Evolutionary conservation across 2,329 filamentous ascomycete genomes (phyloP).

Genomic region (Calonectria crousiana): DNA sequence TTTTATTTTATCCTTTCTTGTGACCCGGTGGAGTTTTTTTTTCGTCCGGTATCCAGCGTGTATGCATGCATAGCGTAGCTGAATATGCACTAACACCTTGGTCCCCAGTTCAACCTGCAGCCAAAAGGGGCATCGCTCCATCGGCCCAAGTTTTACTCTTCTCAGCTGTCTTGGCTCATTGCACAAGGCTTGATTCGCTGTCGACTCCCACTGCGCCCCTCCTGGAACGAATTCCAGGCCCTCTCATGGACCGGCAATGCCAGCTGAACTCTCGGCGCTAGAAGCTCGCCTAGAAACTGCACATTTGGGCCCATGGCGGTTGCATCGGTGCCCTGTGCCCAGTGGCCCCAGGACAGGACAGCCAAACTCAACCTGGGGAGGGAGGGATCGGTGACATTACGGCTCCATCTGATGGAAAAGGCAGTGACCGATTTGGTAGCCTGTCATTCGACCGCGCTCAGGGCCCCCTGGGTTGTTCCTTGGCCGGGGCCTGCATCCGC

Average conservation of each 20-base stretch:
- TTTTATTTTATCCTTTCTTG: not conserved
- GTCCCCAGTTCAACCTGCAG: slow-evolving; percentile 22
- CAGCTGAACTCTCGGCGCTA: slow-evolving; percentile 21
- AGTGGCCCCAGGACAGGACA: not conserved
- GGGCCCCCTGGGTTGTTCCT: slow-evolving; percentile 19
- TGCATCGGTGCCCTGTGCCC: not conserved
- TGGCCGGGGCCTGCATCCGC: slow-evolving; percentile 14
- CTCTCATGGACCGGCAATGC: slow-evolving; percentile 9
- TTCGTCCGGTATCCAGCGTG: slow-evolving; percentile 19
- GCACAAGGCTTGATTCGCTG: slow-evolving; percentile 21
- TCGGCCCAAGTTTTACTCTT: slow-evolving; percentile 22
- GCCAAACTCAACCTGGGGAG: slow-evolving; percentile 1
- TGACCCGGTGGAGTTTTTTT: not conserved
- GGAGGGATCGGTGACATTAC: not conserved
- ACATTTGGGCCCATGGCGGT: slow-evolving; percentile 1
- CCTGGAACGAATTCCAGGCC: not conserved
- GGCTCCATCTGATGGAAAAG: slow-evolving; percentile 5
- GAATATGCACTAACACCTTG: slow-evolving; percentile 22
- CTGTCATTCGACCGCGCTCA: slow-evolving; percentile 16
- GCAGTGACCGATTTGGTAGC: not conserved
- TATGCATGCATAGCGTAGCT: slow-evolving; percentile 21
- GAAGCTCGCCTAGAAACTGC: slow-evolving; percentile 20
- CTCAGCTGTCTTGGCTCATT: slow-evolving; percentile 21
- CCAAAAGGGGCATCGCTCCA: slow-evolving; percentile 29
- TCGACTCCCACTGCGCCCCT: not conserved